A percentile compares a stretch with the other conserved stretches of the same genome.
phyloP scores from a whole-genome alignment of 371 early-diverging fungal genomes.

The Rhizopus arrhizus region DNA sequence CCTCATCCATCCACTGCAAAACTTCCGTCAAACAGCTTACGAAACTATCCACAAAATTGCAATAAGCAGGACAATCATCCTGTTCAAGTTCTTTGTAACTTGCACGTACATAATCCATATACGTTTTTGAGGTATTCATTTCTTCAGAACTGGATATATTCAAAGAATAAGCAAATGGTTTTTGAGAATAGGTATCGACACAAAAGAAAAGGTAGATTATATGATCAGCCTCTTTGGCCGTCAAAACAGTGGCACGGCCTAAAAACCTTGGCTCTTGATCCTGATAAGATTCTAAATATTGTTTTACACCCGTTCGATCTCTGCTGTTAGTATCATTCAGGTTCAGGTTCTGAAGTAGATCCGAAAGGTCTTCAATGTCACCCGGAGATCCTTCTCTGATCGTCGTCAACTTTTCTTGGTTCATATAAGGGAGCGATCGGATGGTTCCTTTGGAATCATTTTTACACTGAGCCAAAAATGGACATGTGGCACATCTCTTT shows the following conservation, averaged over 20 bases:
- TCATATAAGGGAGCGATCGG: conserved; percentile 40
- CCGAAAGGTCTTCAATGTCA: conserved; percentile 52
- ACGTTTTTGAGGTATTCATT: background rate
- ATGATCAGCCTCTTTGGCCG: conserved; percentile 27
- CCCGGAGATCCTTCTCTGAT: conserved; percentile 21
- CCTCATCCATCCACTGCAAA: conserved; percentile 12
- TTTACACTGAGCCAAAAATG: conserved; percentile 42
- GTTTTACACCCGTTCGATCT: conserved; percentile 7
- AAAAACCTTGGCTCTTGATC: conserved; percentile 35
- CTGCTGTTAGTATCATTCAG: background rate
- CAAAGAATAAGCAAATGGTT: conserved; percentile 32
- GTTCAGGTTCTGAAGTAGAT: conserved; percentile 1
- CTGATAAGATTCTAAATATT: conserved; percentile 27
- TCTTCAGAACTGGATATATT: conserved; percentile 12
- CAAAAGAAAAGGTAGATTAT: conserved; percentile 33
- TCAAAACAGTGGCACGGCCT: conserved; percentile 29
- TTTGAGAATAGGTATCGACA: conserved; percentile 28
- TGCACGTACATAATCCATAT: background rate
- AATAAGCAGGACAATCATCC: conserved; percentile 2
- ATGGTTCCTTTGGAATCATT: conserved; percentile 38
- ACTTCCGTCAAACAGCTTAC: conserved; percentile 9
- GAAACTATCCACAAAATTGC: conserved; percentile 19
- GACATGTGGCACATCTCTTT: conserved; percentile 46
- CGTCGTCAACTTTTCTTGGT: conserved; percentile 27
- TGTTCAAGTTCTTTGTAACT: conserved; percentile 7